Conservation (phyloP, 179 eudicot species). For the Silene vulgaris region DNA sequence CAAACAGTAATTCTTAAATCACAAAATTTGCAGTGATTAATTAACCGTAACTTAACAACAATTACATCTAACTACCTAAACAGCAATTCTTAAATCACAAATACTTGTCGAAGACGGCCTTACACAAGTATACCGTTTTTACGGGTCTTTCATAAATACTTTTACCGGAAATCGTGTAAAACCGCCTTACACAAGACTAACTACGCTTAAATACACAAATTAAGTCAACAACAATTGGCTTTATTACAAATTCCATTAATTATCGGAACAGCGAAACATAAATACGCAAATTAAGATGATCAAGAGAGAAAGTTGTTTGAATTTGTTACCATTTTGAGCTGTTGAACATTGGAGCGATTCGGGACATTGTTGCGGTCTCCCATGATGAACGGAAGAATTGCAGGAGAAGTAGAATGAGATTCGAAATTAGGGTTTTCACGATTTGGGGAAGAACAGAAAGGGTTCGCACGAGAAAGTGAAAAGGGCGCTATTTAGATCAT, state of each 20-base stretch:
- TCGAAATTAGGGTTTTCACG: background rate
- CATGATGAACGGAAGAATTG: background rate
- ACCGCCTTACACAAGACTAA: too few species aligned
- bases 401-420: slow-evolving; percentile 17
- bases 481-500: too few species aligned
- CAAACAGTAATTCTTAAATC: background rate
- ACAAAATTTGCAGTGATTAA: too few species aligned
- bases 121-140: too few species aligned
- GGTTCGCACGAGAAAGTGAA: background rate
- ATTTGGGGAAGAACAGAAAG: background rate
- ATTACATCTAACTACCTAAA: background rate
- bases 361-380: slow-evolving; percentile 59
- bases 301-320: background rate
- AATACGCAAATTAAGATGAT: background rate
- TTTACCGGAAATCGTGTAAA: too few species aligned
- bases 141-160: too few species aligned
- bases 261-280: background rate
- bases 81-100: background rate
- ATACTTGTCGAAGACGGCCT: too few species aligned
- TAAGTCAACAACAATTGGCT: background rate
- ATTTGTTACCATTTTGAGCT: slow-evolving; percentile 63
- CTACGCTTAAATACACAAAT: too few species aligned
- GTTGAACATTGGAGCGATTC: slow-evolving; percentile 76
- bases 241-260: too few species aligned
- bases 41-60: background rate